Base-by-base conservation (phyloP, 2,329 filamentous ascomycete species). In the Pleoardoris graminearum region DNA sequence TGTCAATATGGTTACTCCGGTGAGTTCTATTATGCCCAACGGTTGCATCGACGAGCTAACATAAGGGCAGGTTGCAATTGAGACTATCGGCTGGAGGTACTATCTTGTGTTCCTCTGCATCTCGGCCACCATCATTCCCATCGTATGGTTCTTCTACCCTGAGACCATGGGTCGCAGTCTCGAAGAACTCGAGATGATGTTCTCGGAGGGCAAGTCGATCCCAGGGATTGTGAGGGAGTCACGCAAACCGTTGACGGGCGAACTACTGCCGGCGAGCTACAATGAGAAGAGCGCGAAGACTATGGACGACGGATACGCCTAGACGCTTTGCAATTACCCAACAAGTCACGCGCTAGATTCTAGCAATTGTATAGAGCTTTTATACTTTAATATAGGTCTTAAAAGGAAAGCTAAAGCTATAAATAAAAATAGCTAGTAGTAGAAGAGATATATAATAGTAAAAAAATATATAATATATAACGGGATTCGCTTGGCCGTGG, bases 61-160 rank as follows among this genome's bases (percentile, higher is more conserved):
- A 14, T 32, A n/a, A 21, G 19, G 5, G 7, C 19, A 37, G 35
- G 74, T 80, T 7, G 79, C 77, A 8, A 76, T 81, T 41, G 69
- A 75, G 47, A 79, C 69, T 2, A 82, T 85, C 51, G 77, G 77
- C 14, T 84, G 77, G 68, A 66, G 72, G 52, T 81, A 80, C 67
- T 82, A 80, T 65, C 77, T 82, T 25, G 73, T 82, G 27, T 82
- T 77, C 60, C 76, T 79, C 33, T 69, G 73, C 51, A 74, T 81
- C 50, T 74, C 74, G 7, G 73, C 74, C 17, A 76, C 74, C 62
- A 76, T 81, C 25, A 74, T 78, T 3, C 55, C 79, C 14, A 64
- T 71, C 3, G 76, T 80, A 23, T 78, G 69, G 65, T 71, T 79
- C 63, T 62, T 76, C 47, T 80, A 73, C 70, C 77, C 79, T 1